Evolutionary conservation across 2,329 filamentous ascomycete species (phyloP), one percentile per base, ranked within the genome.

Genomic region (Hortaea sp.): DNA sequence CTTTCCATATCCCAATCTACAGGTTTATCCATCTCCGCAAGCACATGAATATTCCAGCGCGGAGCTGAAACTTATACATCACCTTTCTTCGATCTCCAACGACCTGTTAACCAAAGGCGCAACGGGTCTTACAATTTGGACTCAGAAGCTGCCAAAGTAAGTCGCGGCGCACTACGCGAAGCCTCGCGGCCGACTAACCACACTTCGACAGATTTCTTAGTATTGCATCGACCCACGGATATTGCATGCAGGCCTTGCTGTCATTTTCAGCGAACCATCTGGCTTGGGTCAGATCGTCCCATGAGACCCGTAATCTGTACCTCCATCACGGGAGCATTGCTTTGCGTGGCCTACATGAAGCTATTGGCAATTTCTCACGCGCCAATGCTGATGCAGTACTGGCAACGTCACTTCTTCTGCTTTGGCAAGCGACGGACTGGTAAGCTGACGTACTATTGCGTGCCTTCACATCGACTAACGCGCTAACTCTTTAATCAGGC

Each of bases 381-480:
- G 81, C 84, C 44, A 94, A 88, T 50, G 90, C 88, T 1, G 90
- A 98, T 67, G 88, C 89, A 39, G 83, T 95, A 51, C 76, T 98
- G 45, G 90, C 89, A 28, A 87, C 89, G 30, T 95, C 90, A 28
- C 80, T 95, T 39, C 78, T 97, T 41, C 76, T 98, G 42, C 94
- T 89, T 34, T 97, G 92, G 89, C 90, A 97, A 70, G 86, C 88
- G 46, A 92, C 84, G 49, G 90, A 97, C 71, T 97, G 89, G 90
- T 94, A 76, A 74, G 82, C 71, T 34, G 11, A 3, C 30, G n/a
- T 28, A 9, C 5, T 10, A 13, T 12, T 7, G 29, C 12, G 4
- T 11, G 6, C 9, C 20, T 20, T 34, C 32, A 20, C 38, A 40
- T n/a, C 35, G 32, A 35, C 9, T n/a, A 4, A 28, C 13, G 27